Evolutionary conservation across 2,329 filamentous ascomycete species (phyloP).

Genomic region (Aspergillus pseudoviridinutans): DNA sequence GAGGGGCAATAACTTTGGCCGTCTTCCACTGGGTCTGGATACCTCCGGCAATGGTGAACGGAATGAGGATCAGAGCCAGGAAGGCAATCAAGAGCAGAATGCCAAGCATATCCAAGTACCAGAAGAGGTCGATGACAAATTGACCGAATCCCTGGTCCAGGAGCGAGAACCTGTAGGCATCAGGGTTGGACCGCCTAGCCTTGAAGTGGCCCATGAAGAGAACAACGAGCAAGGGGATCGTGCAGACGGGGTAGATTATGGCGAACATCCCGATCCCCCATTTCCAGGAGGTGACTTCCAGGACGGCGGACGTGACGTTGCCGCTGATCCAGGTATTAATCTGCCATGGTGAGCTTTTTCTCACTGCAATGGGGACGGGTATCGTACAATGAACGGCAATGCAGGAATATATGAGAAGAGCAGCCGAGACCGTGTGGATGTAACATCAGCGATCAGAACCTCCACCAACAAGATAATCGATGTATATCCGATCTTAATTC

Average conservation of each 20-base stretch:
- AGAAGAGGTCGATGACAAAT: constrained; percentile 47
- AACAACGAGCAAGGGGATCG: constrained; percentile 52
- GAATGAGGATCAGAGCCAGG: constrained; percentile 51
- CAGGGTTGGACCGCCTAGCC: constrained; percentile 49
- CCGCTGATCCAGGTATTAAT: constrained; percentile 64
- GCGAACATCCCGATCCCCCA: constrained; percentile 65
- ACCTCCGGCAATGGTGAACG: constrained; percentile 56
- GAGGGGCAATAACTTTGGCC: constrained; percentile 49
- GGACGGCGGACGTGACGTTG: constrained; percentile 50
- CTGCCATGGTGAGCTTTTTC: constrained; percentile 11
- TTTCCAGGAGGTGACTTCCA: constrained; percentile 51
- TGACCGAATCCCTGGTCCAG: constrained; percentile 38
- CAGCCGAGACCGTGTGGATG: constrained; percentile 59
- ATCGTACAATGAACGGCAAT: constrained; percentile 50
- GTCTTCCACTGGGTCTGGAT: constrained; percentile 47
- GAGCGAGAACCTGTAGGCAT: constrained; percentile 42
- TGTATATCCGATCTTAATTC: constrained; percentile 56
- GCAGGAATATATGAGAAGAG: constrained; percentile 64
- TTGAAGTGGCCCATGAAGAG: constrained; percentile 50
- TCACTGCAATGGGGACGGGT: too few species aligned
- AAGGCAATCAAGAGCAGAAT: constrained; percentile 51
- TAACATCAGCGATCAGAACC: constrained; percentile 62
- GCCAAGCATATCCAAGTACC: constrained; percentile 54
- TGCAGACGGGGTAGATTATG: constrained; percentile 56
- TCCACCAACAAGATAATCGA: constrained; percentile 59